Evolutionary conservation across 2,329 filamentous ascomycete genomes (phyloP), one percentile per base, ranked within the genome.

Genomic region (Penicillium palitans): DNA sequence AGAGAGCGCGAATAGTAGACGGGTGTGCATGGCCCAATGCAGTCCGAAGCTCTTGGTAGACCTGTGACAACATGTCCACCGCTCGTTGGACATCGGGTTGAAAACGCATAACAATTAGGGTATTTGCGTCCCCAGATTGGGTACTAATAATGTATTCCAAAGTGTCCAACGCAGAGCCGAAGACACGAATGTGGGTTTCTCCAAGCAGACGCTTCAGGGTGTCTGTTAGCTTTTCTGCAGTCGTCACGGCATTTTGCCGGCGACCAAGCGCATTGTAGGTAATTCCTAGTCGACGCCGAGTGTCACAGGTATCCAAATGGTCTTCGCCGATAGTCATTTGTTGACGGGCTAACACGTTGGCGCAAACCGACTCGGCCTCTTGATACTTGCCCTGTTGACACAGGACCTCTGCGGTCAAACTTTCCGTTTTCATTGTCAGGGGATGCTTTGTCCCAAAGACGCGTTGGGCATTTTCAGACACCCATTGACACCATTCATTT

Each of bases 321-420:
- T 71, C 67, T 41, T 72, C 70, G 15, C 70, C 70, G 21, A 72
- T 68, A 9, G 59, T 66, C 63, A 72, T 72, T 44, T 72, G 70
- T 37, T 72, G 70, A 6, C 69, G 68, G 1, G 70, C 70, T 2
- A 72, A 61, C 2, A 72, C 67, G 9, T 72, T 72, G 19, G 70
- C 68, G 19, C 68, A 70, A 17, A 72, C 59, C 0, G 70, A 72
- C 53, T 72, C 68, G 0, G 67, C 66, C 37, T 72, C 70, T 35
- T 70, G 64, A 17, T 63, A 57, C 15, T 66, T 66, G 9, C 70
- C 70, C 17, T 65, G 61, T 2, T 62, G 63, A 31, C 58, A 63
- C 13, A 72, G 48, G 9, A 72, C 59, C 24, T 72, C 70, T n/a
- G 63, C 68, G 48, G 66, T 65, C 31, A 72, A 58, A 45, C 68